Conservation (phyloP, 257 asterid genomes). For the Ocimum tenuiflorum region DNA sequence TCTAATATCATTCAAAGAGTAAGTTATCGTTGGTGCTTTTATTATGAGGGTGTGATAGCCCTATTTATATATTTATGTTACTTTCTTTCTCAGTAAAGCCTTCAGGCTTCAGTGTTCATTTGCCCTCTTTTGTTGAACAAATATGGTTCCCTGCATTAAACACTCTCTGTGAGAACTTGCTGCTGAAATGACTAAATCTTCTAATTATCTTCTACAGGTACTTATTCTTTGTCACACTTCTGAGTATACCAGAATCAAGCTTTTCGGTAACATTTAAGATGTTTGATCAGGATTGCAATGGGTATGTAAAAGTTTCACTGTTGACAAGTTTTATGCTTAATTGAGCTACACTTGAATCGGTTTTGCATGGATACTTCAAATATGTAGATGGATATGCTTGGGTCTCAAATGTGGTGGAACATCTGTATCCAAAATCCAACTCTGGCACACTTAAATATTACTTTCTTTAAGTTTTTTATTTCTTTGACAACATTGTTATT, state of each 20-base stretch:
- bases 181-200: conserved; percentile 15
- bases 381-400: background rate
- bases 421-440: no score
- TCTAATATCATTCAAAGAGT: conserved; percentile 78
- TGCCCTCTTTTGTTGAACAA: background rate
- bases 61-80: background rate
- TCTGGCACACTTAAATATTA: no score
- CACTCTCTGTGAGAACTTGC: conserved; percentile 1
- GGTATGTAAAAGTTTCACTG: conserved; percentile 39
- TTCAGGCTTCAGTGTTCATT: background rate
- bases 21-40: conserved; percentile 26
- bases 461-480: no score
- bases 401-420: no score
- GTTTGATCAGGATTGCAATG: conserved; percentile 79
- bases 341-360: background rate
- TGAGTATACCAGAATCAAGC: conserved; percentile 87
- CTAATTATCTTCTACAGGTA: no score
- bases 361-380: background rate
- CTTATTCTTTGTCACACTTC: conserved; percentile 79
- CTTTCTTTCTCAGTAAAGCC: background rate
- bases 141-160: conserved; percentile 7
- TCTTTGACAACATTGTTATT: no score
- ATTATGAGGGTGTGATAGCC: background rate
- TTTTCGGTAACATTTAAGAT: conserved; percentile 89
- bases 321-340: conserved; percentile 17